A percentile compares a stretch with the other conserved stretches of the same genome.
These are phyloP conservation scores for Mrakiaceae sp. DNA, from an alignment of 1,284 basidiomycete species.

Conservation along the genomic window DNA sequence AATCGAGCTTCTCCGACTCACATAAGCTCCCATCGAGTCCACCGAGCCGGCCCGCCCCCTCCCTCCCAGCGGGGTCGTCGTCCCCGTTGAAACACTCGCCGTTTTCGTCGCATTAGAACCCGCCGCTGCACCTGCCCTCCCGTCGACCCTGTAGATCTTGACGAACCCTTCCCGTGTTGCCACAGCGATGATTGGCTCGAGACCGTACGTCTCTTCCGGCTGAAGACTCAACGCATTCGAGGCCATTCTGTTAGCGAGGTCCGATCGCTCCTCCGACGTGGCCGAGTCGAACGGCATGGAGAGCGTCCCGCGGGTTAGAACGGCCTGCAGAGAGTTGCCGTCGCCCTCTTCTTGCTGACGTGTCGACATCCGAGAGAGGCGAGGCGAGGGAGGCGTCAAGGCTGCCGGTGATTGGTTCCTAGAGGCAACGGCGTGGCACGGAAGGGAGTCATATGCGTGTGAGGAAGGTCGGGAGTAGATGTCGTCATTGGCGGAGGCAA, in stretches of 20 bases:
- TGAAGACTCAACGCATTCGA: too few species aligned
- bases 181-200: background rate
- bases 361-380: too few species aligned
- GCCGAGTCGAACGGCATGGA: too few species aligned
- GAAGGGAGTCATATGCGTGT: too few species aligned
- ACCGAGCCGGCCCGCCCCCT: background rate
- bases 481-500: constrained; percentile 1
- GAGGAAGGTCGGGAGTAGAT: background rate
- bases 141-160: constrained; percentile 4
- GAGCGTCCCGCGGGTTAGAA: too few species aligned
- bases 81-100: background rate
- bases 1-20: background rate
- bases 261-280: too few species aligned
- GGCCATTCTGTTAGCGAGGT: too few species aligned
- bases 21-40: background rate
- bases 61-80: background rate
- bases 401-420: too few species aligned
- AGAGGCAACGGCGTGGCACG: too few species aligned
- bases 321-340: too few species aligned
- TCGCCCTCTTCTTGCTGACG: too few species aligned
- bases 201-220: background rate
- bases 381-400: too few species aligned
- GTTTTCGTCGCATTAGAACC: background rate
- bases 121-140: background rate
- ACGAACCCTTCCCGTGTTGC: background rate